A percentile compares a stretch with the other conserved stretches of the same genome.
phyloP scores from a whole-genome alignment of 2,329 filamentous ascomycete genomes.

The Drechmeria coniospora region DNA sequence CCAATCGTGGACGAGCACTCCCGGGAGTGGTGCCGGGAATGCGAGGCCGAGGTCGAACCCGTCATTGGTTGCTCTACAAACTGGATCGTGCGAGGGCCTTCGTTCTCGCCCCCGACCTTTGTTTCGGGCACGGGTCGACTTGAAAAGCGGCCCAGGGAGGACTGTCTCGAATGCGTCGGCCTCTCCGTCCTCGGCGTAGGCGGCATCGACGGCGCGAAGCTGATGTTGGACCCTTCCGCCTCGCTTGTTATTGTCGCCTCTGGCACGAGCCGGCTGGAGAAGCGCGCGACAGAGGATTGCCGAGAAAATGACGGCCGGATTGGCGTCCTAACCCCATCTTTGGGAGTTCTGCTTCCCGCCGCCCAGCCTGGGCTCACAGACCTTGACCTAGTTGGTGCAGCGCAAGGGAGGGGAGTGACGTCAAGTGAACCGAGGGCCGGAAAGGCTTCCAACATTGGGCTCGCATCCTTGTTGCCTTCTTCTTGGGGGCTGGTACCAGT shows the following conservation, averaged over 20 bases:
- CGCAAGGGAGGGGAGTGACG: conserved; percentile 2
- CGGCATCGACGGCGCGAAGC: conserved; percentile 39
- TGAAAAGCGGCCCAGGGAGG: conserved; percentile 42
- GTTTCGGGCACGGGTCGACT: conserved; percentile 49
- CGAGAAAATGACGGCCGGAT: conserved; percentile 33
- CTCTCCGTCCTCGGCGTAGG: conserved; percentile 16
- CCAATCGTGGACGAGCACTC: conserved; percentile 19
- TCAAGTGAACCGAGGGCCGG: conserved; percentile 9
- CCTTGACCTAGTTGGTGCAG: conserved; percentile 7
- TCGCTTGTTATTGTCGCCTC: conserved; percentile 50
- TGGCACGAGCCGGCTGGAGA: conserved; percentile 59
- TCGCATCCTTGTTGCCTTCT: background rate
- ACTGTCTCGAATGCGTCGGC: conserved; percentile 23
- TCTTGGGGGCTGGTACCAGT: conserved; percentile 1
- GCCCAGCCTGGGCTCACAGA: conserved; percentile 12
- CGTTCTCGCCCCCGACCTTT: conserved; percentile 34
- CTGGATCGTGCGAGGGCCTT: conserved; percentile 45
- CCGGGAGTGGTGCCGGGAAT: conserved; percentile 21
- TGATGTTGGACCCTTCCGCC: conserved; percentile 46
- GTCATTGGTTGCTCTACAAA: conserved; percentile 31
- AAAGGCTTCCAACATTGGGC: conserved; percentile 7
- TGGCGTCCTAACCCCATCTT: conserved; percentile 10
- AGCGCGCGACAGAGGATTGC: conserved; percentile 41
- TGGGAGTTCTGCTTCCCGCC: conserved; percentile 6
- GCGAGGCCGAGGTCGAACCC: conserved; percentile 9